Evolutionary conservation across 306 rosid genomes (phyloP).

Genomic region (Cucumis melo): DNA sequence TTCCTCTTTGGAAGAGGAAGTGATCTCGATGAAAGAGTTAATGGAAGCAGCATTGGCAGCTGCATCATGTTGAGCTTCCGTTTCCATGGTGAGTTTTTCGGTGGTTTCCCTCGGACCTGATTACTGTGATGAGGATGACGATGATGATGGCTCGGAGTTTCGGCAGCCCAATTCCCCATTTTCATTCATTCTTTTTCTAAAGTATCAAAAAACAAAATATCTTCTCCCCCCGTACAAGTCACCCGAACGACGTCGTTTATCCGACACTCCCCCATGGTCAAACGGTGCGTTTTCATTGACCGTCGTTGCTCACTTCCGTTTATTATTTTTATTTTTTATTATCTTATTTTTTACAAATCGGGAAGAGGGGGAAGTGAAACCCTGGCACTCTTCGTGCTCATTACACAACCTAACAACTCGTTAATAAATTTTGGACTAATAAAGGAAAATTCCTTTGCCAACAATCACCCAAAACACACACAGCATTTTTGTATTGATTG

Average conservation of each 20-base stretch:
- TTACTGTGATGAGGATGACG: neutral
- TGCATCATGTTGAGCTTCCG: constrained; percentile 20
- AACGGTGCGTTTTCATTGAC: neutral
- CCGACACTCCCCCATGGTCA: neutral
- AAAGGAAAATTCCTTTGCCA: too few relatives aligned
- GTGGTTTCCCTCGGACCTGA: neutral
- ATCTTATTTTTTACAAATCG: too few relatives aligned
- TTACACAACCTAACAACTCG: too few relatives aligned
- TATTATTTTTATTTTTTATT: too few relatives aligned
- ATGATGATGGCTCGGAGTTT: neutral
- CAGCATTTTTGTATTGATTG: too few relatives aligned
- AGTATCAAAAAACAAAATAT: neutral
- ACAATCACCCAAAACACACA: too few relatives aligned
- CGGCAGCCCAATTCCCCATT: neutral
- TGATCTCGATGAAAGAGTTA: constrained; percentile 67
- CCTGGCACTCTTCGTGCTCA: too few relatives aligned
- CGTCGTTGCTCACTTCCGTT: neutral
- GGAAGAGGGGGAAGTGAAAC: too few relatives aligned
- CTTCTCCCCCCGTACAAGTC: neutral
- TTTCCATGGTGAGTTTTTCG: constrained; percentile 1
- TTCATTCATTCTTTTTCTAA: neutral
- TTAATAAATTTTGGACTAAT: too few relatives aligned
- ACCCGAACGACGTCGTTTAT: neutral
- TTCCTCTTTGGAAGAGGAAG: constrained; percentile 56
- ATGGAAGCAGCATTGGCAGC: constrained; percentile 18